Evolutionary conservation across 208 protist genomes (phyloP), one percentile per base, ranked within the genome.

Genomic region (Angomonas deanei): DNA sequence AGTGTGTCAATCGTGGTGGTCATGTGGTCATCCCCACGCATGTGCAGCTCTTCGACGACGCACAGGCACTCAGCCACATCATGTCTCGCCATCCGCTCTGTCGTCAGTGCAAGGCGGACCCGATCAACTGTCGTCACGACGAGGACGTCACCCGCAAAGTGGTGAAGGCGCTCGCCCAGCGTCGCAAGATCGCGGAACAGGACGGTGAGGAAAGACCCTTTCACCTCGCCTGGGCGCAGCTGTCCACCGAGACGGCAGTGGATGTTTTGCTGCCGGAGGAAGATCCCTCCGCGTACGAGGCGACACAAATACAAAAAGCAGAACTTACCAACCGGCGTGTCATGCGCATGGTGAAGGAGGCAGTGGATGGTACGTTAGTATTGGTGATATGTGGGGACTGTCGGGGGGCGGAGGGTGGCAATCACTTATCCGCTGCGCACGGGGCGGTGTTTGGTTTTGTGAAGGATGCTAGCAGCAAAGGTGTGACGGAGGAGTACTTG

Each of bases 361-460:
- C 72, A 17, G 82, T 82, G 13, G 75, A 94, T 19, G 80, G 88
- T 30, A 90, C 82, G 10, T 64, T 94, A 28, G 67, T 94, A 6
- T 2, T 89, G 27, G 57, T 94, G 17, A 11, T 94, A 10, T 64
- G 70, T 8, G 82, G 64, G 0, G 74, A 68, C 17, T 80, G 70
- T 58, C 48, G 32, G 11, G 71, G 74, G 1, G 77, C 64, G 65
- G 58, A 57, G 5, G 61, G 64, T 11, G 70, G 71, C 17, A 82
- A 84, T 36, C 74, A 84, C 68, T 68, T 82, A 59, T 79, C 69
- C 0, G 53, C 61, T 0, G 73, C 74, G 11, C 82, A 83, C 21
- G 88, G 88, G 5, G 72, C 76, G 1, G 80, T 72, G 39, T 94
- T 94, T 66, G 78, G 70, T 2, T 91, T 91, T 38, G 69, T 94